Conservation (phyloP, 2,329 filamentous ascomycete species). For the Sporothrix pallida region DNA sequence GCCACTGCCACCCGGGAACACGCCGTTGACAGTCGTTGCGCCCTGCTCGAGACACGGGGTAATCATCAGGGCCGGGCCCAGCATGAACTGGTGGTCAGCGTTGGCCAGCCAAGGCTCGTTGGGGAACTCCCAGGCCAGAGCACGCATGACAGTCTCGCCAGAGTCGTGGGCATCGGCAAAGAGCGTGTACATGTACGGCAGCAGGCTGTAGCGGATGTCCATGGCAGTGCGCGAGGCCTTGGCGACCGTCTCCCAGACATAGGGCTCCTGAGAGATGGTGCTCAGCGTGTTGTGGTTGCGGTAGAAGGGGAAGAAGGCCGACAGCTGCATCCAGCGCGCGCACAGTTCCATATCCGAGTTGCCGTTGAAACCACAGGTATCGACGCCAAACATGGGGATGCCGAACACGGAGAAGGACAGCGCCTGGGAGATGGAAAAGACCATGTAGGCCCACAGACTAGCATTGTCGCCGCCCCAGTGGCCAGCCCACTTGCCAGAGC, state of each 20-base stretch:
- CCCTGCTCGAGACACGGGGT: slow-evolving; percentile 55
- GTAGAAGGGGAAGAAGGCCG: slow-evolving; percentile 77
- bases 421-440: slow-evolving; percentile 62
- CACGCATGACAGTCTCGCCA: slow-evolving; percentile 70
- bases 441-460: slow-evolving; percentile 63
- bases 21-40: slow-evolving; percentile 49
- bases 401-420: slow-evolving; percentile 70
- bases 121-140: slow-evolving; percentile 75
- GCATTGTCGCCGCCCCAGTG: slow-evolving; percentile 67
- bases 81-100: slow-evolving; percentile 59
- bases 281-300: slow-evolving; percentile 66
- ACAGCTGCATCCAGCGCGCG: slow-evolving; percentile 75
- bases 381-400: slow-evolving; percentile 70
- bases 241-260: slow-evolving; percentile 68
- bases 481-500: slow-evolving; percentile 72
- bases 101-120: slow-evolving; percentile 52
- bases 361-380: slow-evolving; percentile 77
- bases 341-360: slow-evolving; percentile 72
- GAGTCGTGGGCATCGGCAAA: slow-evolving; percentile 64
- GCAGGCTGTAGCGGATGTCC: slow-evolving; percentile 72
- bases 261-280: slow-evolving; percentile 68
- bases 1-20: slow-evolving; percentile 53
- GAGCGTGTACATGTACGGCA: slow-evolving; percentile 83
- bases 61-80: slow-evolving; percentile 55
- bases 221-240: slow-evolving; percentile 71